Conservation (phyloP, 1,139 yeast species). For the Geotrichum phurueaensis region DNA sequence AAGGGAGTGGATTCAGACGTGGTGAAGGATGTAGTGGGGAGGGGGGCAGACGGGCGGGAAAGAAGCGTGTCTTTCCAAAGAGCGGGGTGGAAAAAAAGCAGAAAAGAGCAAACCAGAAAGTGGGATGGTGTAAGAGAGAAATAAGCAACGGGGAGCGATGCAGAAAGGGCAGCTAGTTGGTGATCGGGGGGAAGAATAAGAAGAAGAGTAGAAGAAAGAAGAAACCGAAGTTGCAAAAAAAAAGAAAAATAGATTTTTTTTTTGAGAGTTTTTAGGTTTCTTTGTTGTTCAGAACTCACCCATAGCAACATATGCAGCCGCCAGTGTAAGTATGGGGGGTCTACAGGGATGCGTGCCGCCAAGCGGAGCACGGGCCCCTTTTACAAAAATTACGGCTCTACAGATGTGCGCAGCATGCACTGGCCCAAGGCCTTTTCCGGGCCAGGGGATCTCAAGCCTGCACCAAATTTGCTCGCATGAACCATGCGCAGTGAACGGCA, state of each 20-base stretch:
- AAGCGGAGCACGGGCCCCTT: too few relatives aligned
- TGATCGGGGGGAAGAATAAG: not conserved
- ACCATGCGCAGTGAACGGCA: too few relatives aligned
- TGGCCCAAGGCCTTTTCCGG: too few relatives aligned
- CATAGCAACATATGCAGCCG: not conserved
- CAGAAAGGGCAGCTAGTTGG: not conserved
- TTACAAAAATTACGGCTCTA: too few relatives aligned
- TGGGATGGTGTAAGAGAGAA: not conserved
- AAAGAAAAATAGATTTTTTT: constrained; percentile 3
- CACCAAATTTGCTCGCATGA: too few relatives aligned
- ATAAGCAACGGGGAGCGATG: not conserved
- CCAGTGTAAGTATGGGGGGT: not conserved
- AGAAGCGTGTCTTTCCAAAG: not conserved
- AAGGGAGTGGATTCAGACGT: constrained; percentile 6
- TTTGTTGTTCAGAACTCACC: not conserved
- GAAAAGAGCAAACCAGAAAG: not conserved
- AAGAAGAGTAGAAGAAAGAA: not conserved
- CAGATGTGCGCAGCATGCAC: too few relatives aligned
- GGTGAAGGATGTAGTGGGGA: constrained; percentile 4
- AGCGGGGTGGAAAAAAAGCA: not conserved
- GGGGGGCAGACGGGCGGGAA: not conserved
- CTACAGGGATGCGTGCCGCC: too few relatives aligned
- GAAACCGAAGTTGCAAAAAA: constrained; percentile 3
- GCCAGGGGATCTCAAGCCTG: too few relatives aligned
- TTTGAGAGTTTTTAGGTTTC: not conserved